Evolutionary conservation across 2,329 filamentous ascomycete genomes (phyloP).

Genomic region (Aspergillus novofumigatus): DNA sequence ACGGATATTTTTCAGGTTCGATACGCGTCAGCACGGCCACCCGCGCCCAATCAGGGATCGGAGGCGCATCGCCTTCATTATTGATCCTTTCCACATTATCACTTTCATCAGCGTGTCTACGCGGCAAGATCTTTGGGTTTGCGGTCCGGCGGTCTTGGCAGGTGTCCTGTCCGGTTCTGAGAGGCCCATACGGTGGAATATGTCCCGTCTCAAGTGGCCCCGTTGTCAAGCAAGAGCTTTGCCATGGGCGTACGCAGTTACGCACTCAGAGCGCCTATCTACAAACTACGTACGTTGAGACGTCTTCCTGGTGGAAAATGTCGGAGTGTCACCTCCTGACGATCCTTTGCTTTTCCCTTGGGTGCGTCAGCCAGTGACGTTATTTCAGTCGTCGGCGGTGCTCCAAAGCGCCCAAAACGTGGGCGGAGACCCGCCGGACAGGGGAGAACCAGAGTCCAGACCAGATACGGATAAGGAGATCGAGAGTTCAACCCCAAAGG

Average conservation of each 20-base stretch:
- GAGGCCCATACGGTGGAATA: constrained; percentile 4
- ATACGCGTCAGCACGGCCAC: constrained; percentile 17
- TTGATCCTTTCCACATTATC: not conserved
- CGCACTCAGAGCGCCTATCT: not conserved
- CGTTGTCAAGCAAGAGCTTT: not conserved
- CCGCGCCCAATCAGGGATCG: constrained; percentile 17
- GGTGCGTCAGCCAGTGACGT: constrained; percentile 27
- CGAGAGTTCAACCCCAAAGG: not conserved
- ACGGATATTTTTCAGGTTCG: not conserved
- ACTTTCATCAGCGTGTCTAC: constrained; percentile 1
- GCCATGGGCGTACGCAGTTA: not conserved
- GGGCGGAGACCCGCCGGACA: not conserved
- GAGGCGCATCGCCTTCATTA: constrained; percentile 17
- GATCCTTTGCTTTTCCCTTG: constrained; percentile 15
- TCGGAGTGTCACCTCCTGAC: constrained; percentile 18
- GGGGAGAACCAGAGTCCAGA: not conserved
- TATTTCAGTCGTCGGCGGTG: not conserved
- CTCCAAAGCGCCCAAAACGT: constrained; percentile 2
- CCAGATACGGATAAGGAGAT: not conserved
- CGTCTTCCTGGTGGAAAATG: not conserved
- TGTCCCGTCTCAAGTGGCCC: constrained; percentile 5
- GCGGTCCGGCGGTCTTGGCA: constrained; percentile 21
- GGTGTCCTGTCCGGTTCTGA: constrained; percentile 1
- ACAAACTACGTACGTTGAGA: not conserved
- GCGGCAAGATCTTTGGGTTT: constrained; percentile 15